Percentiles rank a stretch among this genome's conserved stretches.
Evolutionary conservation across 441 rosid species (phyloP).

Genomic region (Aquilaria agallochum): DNA sequence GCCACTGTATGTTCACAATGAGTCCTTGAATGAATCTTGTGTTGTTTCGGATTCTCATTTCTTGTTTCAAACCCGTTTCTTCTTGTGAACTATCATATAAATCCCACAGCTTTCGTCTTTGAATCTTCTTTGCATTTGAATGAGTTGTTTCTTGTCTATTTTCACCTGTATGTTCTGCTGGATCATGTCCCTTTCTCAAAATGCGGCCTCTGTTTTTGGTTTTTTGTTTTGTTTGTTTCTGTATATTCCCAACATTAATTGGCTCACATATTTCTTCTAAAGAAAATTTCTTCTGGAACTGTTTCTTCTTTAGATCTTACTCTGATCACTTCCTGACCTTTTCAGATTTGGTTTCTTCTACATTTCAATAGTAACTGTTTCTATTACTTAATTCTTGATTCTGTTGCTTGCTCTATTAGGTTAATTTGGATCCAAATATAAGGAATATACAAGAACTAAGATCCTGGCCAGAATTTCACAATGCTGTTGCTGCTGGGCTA

Average conservation of each 20-base stretch:
- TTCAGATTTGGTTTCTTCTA: background rate
- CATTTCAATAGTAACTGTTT: conserved; percentile 9
- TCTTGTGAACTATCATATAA: conserved; percentile 5
- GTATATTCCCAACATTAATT: background rate
- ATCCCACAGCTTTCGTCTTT: background rate
- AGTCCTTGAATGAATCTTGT: conserved; percentile 4
- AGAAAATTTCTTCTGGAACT: background rate
- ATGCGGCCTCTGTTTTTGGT: too few relatives aligned
- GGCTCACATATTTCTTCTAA: background rate
- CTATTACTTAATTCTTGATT: conserved; percentile 16
- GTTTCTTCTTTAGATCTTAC: conserved; percentile 3
- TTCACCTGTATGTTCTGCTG: background rate
- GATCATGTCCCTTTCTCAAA: background rate
- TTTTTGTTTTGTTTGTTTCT: background rate
- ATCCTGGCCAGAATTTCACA: conserved; percentile 99
- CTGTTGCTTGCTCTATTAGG: conserved; percentile 41
- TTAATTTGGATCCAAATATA: conserved; percentile 88
- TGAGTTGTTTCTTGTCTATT: conserved; percentile 1
- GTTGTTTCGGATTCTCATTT: conserved; percentile 5
- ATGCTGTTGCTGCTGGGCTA: conserved; percentile 99
- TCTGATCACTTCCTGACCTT: conserved; percentile 1
- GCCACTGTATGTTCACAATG: conserved; percentile 79
- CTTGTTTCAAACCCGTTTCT: conserved; percentile 12
- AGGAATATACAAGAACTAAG: conserved; percentile 96
- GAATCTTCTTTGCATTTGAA: background rate